These are phyloP conservation scores for Aphanomyces invadans DNA, from an alignment of 352 stramenopile genomes.

Conservation along the genomic window DNA sequence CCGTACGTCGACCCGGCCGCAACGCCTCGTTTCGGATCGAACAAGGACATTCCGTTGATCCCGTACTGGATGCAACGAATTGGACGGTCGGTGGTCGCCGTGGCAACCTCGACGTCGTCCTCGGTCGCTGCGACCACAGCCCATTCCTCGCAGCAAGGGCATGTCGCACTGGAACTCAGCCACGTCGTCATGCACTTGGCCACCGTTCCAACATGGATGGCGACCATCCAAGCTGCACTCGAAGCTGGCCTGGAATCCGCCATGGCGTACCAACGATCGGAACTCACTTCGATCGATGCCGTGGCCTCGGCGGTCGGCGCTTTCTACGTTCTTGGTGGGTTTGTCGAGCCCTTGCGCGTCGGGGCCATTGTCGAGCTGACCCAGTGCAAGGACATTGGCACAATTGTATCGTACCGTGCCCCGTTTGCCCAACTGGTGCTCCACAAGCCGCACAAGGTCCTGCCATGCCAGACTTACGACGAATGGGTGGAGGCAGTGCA, in stretches of 20 bases:
- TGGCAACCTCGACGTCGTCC: neutral
- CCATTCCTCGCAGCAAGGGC: neutral
- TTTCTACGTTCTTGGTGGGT: slow-evolving; percentile 27
- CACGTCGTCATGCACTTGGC: neutral
- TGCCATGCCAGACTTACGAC: neutral
- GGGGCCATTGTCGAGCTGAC: slow-evolving; percentile 28
- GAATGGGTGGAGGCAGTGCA: slow-evolving; percentile 11
- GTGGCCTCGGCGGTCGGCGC: slow-evolving; percentile 22
- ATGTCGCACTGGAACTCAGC: slow-evolving; percentile 14
- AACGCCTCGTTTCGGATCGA: slow-evolving; percentile 27
- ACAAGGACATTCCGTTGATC: slow-evolving; percentile 31
- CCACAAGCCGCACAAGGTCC: neutral
- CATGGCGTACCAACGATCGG: neutral
- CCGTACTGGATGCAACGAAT: slow-evolving; percentile 44
- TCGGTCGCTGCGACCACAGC: neutral
- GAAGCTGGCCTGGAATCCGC: neutral
- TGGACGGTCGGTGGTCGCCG: slow-evolving; percentile 31
- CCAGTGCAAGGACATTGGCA: slow-evolving; percentile 28
- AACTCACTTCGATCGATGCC: neutral
- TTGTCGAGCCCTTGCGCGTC: slow-evolving; percentile 27
- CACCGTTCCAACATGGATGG: neutral
- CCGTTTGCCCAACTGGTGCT: slow-evolving; percentile 21
- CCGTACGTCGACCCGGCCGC: slow-evolving; percentile 31
- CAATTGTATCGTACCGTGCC: slow-evolving; percentile 26
- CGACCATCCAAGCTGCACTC: neutral